Evolutionary conservation across 2,329 filamentous ascomycete species (phyloP).

Genomic region (Aspergillus neotritici): DNA sequence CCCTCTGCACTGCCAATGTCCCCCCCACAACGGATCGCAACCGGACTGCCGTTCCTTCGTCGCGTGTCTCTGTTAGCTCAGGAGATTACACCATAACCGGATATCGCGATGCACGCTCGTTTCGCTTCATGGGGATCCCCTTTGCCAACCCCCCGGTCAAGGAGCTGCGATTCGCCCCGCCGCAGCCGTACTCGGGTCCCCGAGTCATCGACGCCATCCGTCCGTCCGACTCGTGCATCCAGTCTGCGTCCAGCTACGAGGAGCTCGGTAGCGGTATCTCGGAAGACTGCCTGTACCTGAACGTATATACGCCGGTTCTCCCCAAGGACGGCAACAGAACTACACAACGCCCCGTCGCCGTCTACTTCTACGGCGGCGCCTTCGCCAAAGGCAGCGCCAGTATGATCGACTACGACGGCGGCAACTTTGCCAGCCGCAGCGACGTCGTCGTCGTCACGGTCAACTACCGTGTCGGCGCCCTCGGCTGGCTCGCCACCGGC

Average conservation of each 20-base stretch:
- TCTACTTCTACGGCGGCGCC: slow-evolving; percentile 33
- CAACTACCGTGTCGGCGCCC: slow-evolving; percentile 31
- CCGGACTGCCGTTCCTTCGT: slow-evolving; percentile 8
- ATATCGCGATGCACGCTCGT: slow-evolving; percentile 25
- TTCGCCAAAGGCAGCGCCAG: slow-evolving; percentile 25
- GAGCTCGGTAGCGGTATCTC: slow-evolving; percentile 15
- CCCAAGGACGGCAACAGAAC: slow-evolving; percentile 9
- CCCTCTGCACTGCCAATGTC: slow-evolving; percentile 18
- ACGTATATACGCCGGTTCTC: slow-evolving; percentile 31
- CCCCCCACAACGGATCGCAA: slow-evolving; percentile 17
- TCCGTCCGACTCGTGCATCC: slow-evolving; percentile 17
- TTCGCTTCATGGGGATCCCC: slow-evolving; percentile 43
- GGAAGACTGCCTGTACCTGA: slow-evolving; percentile 34
- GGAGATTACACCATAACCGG: slow-evolving; percentile 19
- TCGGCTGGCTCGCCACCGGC: slow-evolving; percentile 31
- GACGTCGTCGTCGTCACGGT: slow-evolving; percentile 33
- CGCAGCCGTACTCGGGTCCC: slow-evolving; percentile 23
- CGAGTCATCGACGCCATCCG: slow-evolving; percentile 29
- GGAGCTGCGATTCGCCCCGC: slow-evolving; percentile 39
- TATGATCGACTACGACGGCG: slow-evolving; percentile 29
- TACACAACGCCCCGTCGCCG: slow-evolving; percentile 17
- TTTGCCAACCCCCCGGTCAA: slow-evolving; percentile 44
- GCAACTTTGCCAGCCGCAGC: slow-evolving; percentile 31
- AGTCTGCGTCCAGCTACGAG: slow-evolving; percentile 13
- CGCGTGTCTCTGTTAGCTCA: slow-evolving; percentile 15